Base-by-base conservation (phyloP, 805 yeast genomes). In the Dipodascus geniculatus region DNA sequence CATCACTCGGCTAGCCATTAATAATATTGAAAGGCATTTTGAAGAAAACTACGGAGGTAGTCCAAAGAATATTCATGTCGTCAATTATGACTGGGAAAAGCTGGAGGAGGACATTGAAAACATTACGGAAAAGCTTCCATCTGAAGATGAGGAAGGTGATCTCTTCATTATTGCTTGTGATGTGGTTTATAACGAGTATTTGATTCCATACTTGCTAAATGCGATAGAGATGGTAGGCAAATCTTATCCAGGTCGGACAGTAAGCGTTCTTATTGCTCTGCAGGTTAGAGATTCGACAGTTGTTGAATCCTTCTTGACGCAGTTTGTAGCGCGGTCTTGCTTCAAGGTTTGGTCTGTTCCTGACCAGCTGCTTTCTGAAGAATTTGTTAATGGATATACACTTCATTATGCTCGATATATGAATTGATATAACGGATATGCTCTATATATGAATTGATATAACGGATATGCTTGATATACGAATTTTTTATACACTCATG, bases 41-140 rank as follows among this genome's bases (percentile, higher is more conserved):
- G 49, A 47, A 16, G 44, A 38, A n/a, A 17, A 38, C 6, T 56
- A 44, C 16, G 50, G 48, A 23, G 22, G 42, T 9, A 48, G 17
- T 19, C 35, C 53, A n/a, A 52, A 51, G 51, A 51, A 52, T 31
- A 28, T 56, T 16, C 81, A 78, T 33, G 76, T 75, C 2, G 62
- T 75, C 11, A 82, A 76, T 55, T 74, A 71, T 55, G 87, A 83
- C 60, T 83, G 88, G 88, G 88, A 82, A 56, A 57, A 69, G 8
- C 60, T 72, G 0, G 74, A 69, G 0, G 58, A 57, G 16, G 80
- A 77, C 0, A 20, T 62, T 23, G 54, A 54, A 20, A 64, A 61
- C 16, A 53, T 71, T 9, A 49, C 48, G 14, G 54, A 59, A 8
- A 50, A 23, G 3, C 51, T 61, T 16, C 51, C 53, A 0, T 56